Conservation (phyloP, 2,329 filamentous ascomycete genomes). For the Trematosphaeria pertusa region DNA sequence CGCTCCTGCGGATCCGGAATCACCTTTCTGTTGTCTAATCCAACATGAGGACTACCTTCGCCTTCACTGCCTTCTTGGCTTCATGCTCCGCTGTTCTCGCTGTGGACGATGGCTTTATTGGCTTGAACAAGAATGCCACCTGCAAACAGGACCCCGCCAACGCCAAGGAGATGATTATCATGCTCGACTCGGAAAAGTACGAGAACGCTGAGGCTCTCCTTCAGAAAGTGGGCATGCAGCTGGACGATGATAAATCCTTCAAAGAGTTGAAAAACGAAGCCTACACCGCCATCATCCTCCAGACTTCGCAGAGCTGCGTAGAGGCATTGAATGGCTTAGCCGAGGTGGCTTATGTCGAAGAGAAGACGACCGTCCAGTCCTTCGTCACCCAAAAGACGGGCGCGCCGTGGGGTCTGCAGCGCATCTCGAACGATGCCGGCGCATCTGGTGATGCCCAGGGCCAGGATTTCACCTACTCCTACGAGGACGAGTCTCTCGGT, state of each 20-base stretch:
- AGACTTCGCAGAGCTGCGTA: conserved; percentile 50
- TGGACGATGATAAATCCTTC: conserved; percentile 44
- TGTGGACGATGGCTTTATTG: conserved; percentile 33
- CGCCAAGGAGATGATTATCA: conserved; percentile 39
- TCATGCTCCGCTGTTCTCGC: conserved; percentile 26
- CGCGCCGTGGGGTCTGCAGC: conserved; percentile 57
- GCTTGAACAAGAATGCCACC: conserved; percentile 17
- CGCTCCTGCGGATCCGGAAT: conserved; percentile 31
- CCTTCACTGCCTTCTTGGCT: conserved; percentile 38
- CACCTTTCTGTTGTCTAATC: conserved; percentile 25
- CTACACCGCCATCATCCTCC: conserved; percentile 48
- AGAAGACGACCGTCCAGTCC: conserved; percentile 44
- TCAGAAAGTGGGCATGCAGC: conserved; percentile 34
- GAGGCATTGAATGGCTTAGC: conserved; percentile 48
- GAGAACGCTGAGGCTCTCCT: conserved; percentile 10
- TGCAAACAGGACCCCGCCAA: conserved; percentile 36
- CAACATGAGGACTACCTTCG: conserved; percentile 41
- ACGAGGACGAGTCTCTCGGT: conserved; percentile 45
- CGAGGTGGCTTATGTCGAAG: conserved; percentile 52
- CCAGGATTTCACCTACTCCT: conserved; percentile 53
- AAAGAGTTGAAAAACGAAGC: conserved; percentile 51
- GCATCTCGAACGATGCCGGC: conserved; percentile 50
- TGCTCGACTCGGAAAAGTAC: conserved; percentile 25
- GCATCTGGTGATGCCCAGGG: conserved; percentile 31
- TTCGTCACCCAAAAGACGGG: conserved; percentile 36